Conservation (phyloP, 2,329 filamentous ascomycete genomes). For the Neofusicoccum umdonicola region DNA sequence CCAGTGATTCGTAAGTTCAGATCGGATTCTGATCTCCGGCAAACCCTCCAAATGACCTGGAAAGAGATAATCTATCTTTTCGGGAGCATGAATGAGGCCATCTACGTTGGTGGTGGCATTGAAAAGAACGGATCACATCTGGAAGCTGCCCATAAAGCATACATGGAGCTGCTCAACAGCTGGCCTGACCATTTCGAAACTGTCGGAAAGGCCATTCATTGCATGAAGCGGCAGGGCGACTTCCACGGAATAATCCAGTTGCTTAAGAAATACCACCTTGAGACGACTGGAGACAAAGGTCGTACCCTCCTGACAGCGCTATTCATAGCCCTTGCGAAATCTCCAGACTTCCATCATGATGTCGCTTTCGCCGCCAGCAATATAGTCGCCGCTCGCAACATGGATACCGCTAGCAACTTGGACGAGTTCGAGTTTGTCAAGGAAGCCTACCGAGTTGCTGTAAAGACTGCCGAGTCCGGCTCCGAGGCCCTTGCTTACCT, state of each 20-base stretch:
- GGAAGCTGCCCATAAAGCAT: neutral
- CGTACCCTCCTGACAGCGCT: neutral
- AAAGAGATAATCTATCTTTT: neutral
- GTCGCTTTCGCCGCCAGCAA: neutral
- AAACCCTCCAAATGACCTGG: neutral
- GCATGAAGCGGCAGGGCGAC: neutral
- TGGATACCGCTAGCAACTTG: neutral
- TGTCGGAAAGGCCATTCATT: neutral
- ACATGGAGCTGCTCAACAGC: neutral
- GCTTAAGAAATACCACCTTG: neutral
- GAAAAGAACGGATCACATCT: no score
- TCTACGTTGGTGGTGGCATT: no score
- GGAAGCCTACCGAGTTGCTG: neutral
- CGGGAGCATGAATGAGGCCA: neutral
- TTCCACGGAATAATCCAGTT: neutral
- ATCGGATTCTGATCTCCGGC: neutral
- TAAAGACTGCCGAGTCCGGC: neutral
- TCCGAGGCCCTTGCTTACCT: neutral
- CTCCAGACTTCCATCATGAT: neutral
- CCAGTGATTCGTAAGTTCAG: neutral
- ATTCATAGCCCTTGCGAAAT: neutral
- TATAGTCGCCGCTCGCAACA: no score
- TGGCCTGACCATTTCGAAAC: neutral
- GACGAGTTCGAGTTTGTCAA: neutral
- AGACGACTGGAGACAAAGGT: neutral